Base-by-base conservation (phyloP, 2,329 filamentous ascomycete species). In the Fusarium sp. region DNA sequence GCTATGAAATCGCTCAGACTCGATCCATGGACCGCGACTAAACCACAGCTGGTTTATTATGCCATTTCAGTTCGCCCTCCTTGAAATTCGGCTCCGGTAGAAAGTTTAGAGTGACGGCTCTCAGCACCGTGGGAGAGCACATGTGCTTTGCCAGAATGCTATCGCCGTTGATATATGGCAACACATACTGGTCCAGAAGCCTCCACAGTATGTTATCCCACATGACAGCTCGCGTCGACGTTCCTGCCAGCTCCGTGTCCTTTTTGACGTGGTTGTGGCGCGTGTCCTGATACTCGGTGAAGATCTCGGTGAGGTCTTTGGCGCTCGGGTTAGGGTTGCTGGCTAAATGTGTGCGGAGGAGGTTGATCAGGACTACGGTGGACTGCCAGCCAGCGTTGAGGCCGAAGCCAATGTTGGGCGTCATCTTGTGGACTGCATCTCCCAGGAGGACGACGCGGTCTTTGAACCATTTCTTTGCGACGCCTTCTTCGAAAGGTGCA, bases 311-410 rank as follows among this genome's bases (percentile, higher is more conserved):
- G 0, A 65, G 21, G 0, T 46, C 46, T 1, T 63, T 36, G 4
- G 53, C 38, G 13, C 51, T 33, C 0, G 62, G 62, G 13, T 21
- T 50, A 0, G 45, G 32, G 1, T 45, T 49, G 2, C 42, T 19
- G 3, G 35, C 33, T 6, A 63, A 9, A 5, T 65, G 53, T 2
- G 25, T 37, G 8, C 37, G 37, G 5, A 65, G 36, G 15, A 53
- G 33, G 9, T 65, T 65, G 37, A 57, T 56, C 4, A 65, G 14
- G 0, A 57, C 44, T 2, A 51, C 57, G 3, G 55, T 51, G 6
- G 61, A 61, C 17, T 64, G 61, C 61, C 61, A 64, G 6, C 63
- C 65, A 4, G 59, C 56, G 39, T 67, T 67, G 9, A 67, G 37
- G 3, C 65, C 52, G 8, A 67, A 61, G 0, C 65, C 65, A 0